A percentile compares a stretch with the other conserved stretches of the same genome.
Evolutionary conservation across 208 protist genomes (phyloP).

Genomic region (Phytomonas serpens): DNA sequence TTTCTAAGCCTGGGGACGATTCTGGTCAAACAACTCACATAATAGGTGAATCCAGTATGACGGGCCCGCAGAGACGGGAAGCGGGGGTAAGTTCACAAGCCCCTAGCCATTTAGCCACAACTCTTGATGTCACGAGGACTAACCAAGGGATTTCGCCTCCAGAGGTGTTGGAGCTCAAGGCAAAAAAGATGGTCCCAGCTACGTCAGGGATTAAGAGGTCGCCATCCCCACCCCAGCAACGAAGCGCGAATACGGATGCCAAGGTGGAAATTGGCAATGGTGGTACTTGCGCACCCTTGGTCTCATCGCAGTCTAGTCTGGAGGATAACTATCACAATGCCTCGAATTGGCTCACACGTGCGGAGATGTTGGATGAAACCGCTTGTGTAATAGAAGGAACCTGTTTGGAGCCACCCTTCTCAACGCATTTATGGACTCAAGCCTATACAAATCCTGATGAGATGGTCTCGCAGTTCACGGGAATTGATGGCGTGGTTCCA

Average conservation of each 20-base stretch:
- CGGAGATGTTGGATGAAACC: constrained; percentile 20
- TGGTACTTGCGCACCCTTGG: background rate
- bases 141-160: background rate
- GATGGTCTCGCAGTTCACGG: constrained; percentile 1
- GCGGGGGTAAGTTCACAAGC: background rate
- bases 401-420: constrained; percentile 54
- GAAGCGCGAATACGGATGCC: background rate
- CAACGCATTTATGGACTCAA: constrained; percentile 55
- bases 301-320: background rate
- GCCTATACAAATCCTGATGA: constrained; percentile 21
- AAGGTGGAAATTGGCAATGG: background rate
- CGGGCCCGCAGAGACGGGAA: background rate
- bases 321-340: constrained; percentile 8
- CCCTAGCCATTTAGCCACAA: background rate
- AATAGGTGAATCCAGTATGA: background rate
- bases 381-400: constrained; percentile 38
- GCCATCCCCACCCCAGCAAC: background rate
- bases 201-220: background rate
- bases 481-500: background rate
- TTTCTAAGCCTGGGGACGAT: background rate
- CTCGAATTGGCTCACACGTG: constrained; percentile 12
- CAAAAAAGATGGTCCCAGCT: background rate
- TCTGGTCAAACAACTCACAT: background rate
- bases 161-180: background rate
- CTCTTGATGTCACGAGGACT: background rate